Evolutionary conservation across 345 rosid species (phyloP).

Genomic region (Pseudoturritis turrita): DNA sequence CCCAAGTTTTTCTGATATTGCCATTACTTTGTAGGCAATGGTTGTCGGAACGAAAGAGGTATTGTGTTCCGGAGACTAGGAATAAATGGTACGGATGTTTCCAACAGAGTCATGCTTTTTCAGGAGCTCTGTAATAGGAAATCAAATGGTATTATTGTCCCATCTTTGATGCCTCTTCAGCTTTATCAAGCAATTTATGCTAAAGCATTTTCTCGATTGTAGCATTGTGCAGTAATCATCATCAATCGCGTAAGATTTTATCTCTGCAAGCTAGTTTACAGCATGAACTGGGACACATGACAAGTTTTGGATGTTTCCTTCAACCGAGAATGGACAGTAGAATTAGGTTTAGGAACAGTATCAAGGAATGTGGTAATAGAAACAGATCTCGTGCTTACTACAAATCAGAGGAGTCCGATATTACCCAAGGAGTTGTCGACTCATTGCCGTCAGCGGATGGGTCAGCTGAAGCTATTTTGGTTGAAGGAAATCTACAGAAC

Average conservation of each 20-base stretch:
- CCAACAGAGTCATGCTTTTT: slow-evolving; percentile 25
- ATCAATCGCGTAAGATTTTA: slow-evolving; percentile 20
- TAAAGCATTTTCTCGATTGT: slow-evolving; percentile 8
- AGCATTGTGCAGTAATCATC: slow-evolving; percentile 26
- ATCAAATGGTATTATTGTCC: slow-evolving; percentile 23
- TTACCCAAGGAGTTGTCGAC: slow-evolving; percentile 48
- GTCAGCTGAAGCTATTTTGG: slow-evolving; percentile 50
- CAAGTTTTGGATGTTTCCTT: slow-evolving; percentile 34
- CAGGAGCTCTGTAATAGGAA: background rate
- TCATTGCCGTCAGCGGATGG: slow-evolving; percentile 47
- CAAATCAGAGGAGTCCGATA: slow-evolving; percentile 82
- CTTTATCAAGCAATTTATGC: slow-evolving; percentile 13
- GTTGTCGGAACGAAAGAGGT: slow-evolving; percentile 29
- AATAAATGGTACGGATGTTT: slow-evolving; percentile 19
- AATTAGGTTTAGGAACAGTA: slow-evolving; percentile 10
- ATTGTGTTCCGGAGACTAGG: slow-evolving; percentile 22
- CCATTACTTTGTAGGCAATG: slow-evolving; percentile 38
- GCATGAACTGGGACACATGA: slow-evolving; percentile 14
- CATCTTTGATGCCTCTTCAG: background rate
- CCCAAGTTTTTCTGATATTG: background rate
- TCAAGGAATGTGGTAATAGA: slow-evolving; percentile 6
- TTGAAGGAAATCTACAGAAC: slow-evolving; percentile 43
- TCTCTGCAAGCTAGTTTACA: slow-evolving; percentile 29
- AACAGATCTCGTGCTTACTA: slow-evolving; percentile 51
- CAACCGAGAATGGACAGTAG: slow-evolving; percentile 13